phyloP scores from a whole-genome alignment of 176 grass and related monocot genomes.

The Puccinellia tenuiflora region DNA sequence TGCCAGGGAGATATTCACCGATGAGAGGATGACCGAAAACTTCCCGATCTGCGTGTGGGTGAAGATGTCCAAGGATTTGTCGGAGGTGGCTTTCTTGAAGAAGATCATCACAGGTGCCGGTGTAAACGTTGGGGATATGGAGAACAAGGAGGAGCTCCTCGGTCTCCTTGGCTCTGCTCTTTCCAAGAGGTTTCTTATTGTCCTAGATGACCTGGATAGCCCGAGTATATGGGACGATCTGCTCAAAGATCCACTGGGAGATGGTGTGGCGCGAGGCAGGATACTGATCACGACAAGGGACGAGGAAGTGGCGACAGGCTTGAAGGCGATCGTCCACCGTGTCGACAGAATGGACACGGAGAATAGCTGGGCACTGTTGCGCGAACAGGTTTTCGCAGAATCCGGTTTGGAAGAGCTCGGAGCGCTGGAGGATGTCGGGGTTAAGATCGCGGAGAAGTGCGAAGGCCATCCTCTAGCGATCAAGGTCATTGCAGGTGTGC shows the following conservation, averaged over 20 bases:
- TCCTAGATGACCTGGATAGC: slow-evolving; percentile 74
- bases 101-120: slow-evolving; percentile 41
- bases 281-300: slow-evolving; percentile 49
- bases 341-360: slow-evolving; percentile 44
- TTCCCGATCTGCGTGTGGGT: slow-evolving; percentile 71
- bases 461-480: slow-evolving; percentile 67
- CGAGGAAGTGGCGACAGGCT: slow-evolving; percentile 30
- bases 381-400: slow-evolving; percentile 30
- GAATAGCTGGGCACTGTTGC: slow-evolving; percentile 48
- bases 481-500: slow-evolving; percentile 54
- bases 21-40: slow-evolving; percentile 44
- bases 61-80: slow-evolving; percentile 40
- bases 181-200: slow-evolving; percentile 55
- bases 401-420: slow-evolving; percentile 26
- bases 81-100: slow-evolving; percentile 47
- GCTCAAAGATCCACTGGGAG: slow-evolving; percentile 48
- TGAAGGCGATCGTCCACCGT: slow-evolving; percentile 52
- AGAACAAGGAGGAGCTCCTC: slow-evolving; percentile 50
- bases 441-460: slow-evolving; percentile 62
- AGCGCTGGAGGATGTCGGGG: slow-evolving; percentile 44
- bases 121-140: slow-evolving; percentile 20
- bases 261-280: slow-evolving; percentile 52
- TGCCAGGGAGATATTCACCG: slow-evolving; percentile 54
- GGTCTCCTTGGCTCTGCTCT: slow-evolving; percentile 37
- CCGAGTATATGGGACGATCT: slow-evolving; percentile 51